Evolutionary conservation across 352 stramenopile genomes (phyloP), one percentile per base, ranked within the genome.

Genomic region (Phytophthora hybrid): DNA sequence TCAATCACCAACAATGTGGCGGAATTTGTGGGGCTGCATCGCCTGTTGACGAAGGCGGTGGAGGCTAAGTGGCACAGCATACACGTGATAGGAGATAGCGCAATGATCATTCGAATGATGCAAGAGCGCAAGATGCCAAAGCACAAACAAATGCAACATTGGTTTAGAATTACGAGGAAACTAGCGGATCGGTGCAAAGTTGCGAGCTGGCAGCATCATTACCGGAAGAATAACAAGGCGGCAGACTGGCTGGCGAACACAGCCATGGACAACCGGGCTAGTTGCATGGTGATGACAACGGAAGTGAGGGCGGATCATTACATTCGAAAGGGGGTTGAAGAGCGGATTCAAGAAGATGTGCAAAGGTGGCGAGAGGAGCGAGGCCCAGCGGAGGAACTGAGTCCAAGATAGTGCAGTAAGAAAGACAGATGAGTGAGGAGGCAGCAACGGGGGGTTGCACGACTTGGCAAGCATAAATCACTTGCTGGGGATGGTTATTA

Each of bases 1-100:
- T 54, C 55, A 6, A 2, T 14, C 2, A 69, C 63, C 1, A 69
- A 69, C 41, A 69, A 69, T 29, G n/a, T 63, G 4, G 63, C 63
- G 5, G 39, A 63, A 18, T 69, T 69, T 21, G 19, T 69, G 4
- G 63, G 63, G 6, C 23, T 69, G 3, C 53, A 63, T 5, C 4
- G 63, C 2, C 16, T 69, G 7, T 23, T 69, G 7, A 16, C 18
- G 5, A 6, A 39, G 1, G 62, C 53, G 26, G 26, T 29, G 13
- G 37, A 8, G 13, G 34, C n/a, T 0, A 21, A 31, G 14, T 55
- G 34, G 52, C 49, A 21, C 1, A n/a, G 4, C 11, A 1, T 63
- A 5, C 37, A 62, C 39, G 23, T 69, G 3, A 53, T 69, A 13
- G 37, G 62, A 8, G 39, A 69, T 14, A 63, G 53, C 21, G 52